Evolutionary conservation across 163 green algal genomes (phyloP), one percentile per base, ranked within the genome.

Genomic region (Prototheca stagnorum): DNA sequence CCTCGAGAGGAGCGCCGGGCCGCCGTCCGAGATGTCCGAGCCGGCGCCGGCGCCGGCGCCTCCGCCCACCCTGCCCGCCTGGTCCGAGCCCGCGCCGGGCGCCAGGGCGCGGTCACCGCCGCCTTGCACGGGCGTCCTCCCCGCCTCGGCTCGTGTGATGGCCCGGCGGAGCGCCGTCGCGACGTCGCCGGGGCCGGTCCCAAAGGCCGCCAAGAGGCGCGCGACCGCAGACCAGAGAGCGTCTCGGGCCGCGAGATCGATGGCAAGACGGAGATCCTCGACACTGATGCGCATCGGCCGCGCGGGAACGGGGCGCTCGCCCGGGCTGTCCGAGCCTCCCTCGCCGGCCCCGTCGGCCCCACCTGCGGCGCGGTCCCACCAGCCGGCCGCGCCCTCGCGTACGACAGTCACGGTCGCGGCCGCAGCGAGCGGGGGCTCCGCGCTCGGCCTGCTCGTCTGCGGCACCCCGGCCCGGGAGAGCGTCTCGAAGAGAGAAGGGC

Each of bases 231-330:
- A 35, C 45, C 52, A 64, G 16, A 70, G 27, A 4, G 70, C 62
- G 22, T 77, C 60, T n/a, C 70, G 49, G 1, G 48, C 40, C 1
- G 50, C 45, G 3, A 59, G 11, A 35, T 79, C 66, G 1, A 70
- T 48, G 34, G 67, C 20, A 22, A 79, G 41, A 1, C 39, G 40
- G 43, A 59, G 71, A 40, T 77, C 63, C 22, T 49, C 21, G 35
- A 72, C 42, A 17, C 31, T 14, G 25, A 69, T 48, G 0, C 39
- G 49, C 35, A 72, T 43, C 5, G 47, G 47, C 5, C 61, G 46
- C 35, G 4, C 19, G n/a, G n/a, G n/a, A n/a, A n/a, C n/a, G 27
- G 14, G 8, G 39, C 31, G 36, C 1, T 12, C 28, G 9, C 36
- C 51, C 39, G 51, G 39, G 19, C 23, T 25, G 29, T 44, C 47